Conservation (phyloP, 768 basidiomycete species). For the Pulveroboletus ravenelii region DNA sequence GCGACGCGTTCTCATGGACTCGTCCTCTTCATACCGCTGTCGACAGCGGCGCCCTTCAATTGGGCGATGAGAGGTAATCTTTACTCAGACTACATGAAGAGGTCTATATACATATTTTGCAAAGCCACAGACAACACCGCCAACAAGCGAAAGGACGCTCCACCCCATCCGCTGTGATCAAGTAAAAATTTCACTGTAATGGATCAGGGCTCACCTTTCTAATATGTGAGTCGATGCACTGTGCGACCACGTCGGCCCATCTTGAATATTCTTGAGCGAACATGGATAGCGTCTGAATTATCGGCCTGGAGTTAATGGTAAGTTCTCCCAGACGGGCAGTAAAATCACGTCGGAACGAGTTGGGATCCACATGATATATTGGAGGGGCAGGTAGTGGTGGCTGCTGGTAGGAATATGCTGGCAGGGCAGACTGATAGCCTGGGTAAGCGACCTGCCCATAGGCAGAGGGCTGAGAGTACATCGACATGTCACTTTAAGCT, state of each 20-base stretch:
- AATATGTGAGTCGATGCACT: constrained; percentile 81
- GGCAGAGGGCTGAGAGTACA: constrained; percentile 56
- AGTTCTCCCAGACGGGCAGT: constrained; percentile 68
- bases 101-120: constrained; percentile 43
- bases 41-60: constrained; percentile 30
- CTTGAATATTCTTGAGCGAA: constrained; percentile 83
- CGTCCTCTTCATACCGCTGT: constrained; percentile 31
- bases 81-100: constrained; percentile 41
- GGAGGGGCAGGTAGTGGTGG: constrained; percentile 39
- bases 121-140: constrained; percentile 24
- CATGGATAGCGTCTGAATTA: constrained; percentile 91
- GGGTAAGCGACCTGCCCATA: constrained; percentile 57
- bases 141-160: constrained; percentile 22
- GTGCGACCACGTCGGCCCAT: constrained; percentile 73
- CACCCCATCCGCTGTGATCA: constrained; percentile 26
- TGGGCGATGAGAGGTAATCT: constrained; percentile 34
- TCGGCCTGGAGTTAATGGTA: constrained; percentile 89
- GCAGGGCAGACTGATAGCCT: constrained; percentile 42
- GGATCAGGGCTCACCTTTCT: constrained; percentile 68
- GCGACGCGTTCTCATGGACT: constrained; percentile 36
- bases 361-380: constrained; percentile 56
- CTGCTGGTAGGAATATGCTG: constrained; percentile 45
- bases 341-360: constrained; percentile 77
- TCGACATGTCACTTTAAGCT: constrained; percentile 49
- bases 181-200: constrained; percentile 22